Evolutionary conservation across 768 basidiomycete genomes (phyloP), one percentile per base, ranked within the genome.

Genomic region (Leccinum fibrillosum): DNA sequence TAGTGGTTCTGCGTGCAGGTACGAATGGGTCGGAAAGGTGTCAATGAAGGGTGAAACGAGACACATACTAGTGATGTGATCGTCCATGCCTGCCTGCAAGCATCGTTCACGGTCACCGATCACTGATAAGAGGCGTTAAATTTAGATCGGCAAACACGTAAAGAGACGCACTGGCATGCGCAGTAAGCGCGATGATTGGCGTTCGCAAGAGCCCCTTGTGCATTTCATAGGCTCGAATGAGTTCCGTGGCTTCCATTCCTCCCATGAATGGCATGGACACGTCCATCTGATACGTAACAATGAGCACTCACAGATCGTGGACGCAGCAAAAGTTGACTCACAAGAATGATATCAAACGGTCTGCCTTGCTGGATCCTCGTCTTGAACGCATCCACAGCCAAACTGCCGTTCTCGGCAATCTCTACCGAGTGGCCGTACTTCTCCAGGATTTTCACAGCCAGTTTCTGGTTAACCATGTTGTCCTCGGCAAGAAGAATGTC

Each of bases 231-330:
- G 84, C 82, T 53, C 96, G 85, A 60, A 98, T 97, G 57, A 92
- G 78, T 62, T 94, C 89, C 0, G 97, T 99, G 1, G 96, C 93
- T 74, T 99, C 95, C 87, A 96, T 93, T 62, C 96, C 95, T 52
- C 95, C 94, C 93, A 98, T 98, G 74, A 95, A 89, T 6, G 94
- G 93, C 93, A 96, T 95, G 11, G 94, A 97, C 13, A 97, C 89
- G 66, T 98, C 95, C 96, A 98, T 98, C 91, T 96, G 60, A 30
- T 13, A 49, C 19, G 45, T 6, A 52, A n/a, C 59, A 32, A 62
- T 60, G 15, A 62, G 17, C 12, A 26, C n/a, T 35, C 49, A 17
- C 13, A 30, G 10, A 42, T 25, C 47, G 35, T 19, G 49, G 4
- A 49, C 32, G 0, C n/a, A 52, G 11, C 30, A 37, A 52, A 34